Conservation (phyloP, 2,329 filamentous ascomycete species). For the Chalaropsis thielavioides region DNA sequence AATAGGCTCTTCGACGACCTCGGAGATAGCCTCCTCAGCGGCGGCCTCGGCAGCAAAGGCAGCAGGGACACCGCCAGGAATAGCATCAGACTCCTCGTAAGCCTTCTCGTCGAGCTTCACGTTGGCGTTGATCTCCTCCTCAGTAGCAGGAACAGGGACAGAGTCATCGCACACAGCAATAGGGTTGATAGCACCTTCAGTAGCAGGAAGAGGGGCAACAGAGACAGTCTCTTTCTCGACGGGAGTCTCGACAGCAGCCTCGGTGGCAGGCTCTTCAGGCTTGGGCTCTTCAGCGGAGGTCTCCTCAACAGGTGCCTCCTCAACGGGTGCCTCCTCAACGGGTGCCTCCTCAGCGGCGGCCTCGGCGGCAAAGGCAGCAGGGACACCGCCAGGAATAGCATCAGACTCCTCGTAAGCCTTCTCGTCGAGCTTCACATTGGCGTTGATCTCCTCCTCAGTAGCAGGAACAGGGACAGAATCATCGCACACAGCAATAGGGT, state of each 20-base stretch:
- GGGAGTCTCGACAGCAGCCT: background rate
- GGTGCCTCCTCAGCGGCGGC: constrained; percentile 54
- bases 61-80: constrained; percentile 47
- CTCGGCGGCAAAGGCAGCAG: constrained; percentile 63
- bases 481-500: constrained; percentile 65
- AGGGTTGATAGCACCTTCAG: constrained; percentile 58
- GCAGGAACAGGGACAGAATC: constrained; percentile 68
- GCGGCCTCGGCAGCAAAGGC: constrained; percentile 40
- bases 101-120: constrained; percentile 70
- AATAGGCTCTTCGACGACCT: constrained; percentile 15
- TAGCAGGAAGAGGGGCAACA: constrained; percentile 48
- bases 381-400: constrained; percentile 40
- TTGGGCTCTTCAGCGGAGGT: background rate
- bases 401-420: constrained; percentile 76
- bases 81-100: constrained; percentile 65
- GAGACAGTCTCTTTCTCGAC: constrained; percentile 33
- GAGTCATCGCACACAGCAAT: constrained; percentile 67
- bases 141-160: constrained; percentile 56
- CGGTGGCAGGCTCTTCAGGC: constrained; percentile 4
- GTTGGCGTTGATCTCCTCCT: constrained; percentile 54
- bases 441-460: constrained; percentile 52
- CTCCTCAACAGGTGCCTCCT: constrained; percentile 21
- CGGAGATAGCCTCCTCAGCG: constrained; percentile 20
- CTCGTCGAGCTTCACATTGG: constrained; percentile 63
- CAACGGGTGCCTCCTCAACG: constrained; percentile 38